Evolutionary conservation across 2,329 filamentous ascomycete species (phyloP).

Genomic region (Aspergillus latus): DNA sequence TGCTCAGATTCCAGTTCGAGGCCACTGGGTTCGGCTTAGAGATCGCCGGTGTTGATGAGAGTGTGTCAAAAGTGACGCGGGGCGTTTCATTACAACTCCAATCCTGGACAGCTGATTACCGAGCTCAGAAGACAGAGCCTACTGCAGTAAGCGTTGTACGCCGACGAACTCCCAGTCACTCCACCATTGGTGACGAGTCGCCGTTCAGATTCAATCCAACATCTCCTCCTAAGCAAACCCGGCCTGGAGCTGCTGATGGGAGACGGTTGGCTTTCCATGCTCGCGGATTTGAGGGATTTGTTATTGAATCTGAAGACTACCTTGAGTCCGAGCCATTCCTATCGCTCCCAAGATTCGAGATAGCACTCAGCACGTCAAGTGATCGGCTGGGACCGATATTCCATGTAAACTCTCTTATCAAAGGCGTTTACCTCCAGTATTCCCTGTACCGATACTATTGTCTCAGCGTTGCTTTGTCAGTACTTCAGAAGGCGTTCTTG

Average conservation of each 20-base stretch:
- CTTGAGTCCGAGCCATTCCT: conserved; percentile 85
- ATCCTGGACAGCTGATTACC: conserved; percentile 85
- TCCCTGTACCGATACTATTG: conserved; percentile 94
- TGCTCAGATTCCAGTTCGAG: conserved; percentile 79
- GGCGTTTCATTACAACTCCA: conserved; percentile 88
- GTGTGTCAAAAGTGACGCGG: conserved; percentile 76
- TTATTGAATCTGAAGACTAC: conserved; percentile 82
- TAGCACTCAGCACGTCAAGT: conserved; percentile 79
- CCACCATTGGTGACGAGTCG: conserved; percentile 65
- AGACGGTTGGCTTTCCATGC: conserved; percentile 77
- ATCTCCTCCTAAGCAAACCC: conserved; percentile 47
- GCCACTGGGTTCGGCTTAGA: conserved; percentile 88
- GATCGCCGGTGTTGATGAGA: conserved; percentile 80
- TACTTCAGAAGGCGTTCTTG: conserved; percentile 68
- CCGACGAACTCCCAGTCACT: conserved; percentile 72
- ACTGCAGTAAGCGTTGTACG: conserved; percentile 49
- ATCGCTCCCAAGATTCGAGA: conserved; percentile 80
- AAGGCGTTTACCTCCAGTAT: conserved; percentile 79
- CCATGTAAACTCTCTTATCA: conserved; percentile 78
- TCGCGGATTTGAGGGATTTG: conserved; percentile 81
- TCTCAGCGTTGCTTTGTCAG: conserved; percentile 74
- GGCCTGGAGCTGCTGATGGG: conserved; percentile 64
- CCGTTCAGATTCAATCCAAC: conserved; percentile 52
- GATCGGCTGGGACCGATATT: conserved; percentile 86
- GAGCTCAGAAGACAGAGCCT: conserved; percentile 72